Conservation (phyloP, 495 filamentous ascomycete species). For the Hypoxylon lienhwacheense region DNA sequence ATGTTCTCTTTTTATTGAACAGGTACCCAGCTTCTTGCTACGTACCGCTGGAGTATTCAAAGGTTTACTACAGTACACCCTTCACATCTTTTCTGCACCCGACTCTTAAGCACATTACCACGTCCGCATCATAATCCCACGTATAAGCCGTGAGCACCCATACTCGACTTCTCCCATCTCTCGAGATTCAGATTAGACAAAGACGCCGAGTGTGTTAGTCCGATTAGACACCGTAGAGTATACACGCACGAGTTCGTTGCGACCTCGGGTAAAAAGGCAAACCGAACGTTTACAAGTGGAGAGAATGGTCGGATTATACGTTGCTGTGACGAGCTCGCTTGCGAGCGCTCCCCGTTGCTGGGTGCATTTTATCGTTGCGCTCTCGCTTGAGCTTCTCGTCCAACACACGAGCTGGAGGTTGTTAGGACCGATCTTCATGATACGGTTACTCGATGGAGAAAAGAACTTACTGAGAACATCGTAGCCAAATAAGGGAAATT, state of each 20-base stretch:
- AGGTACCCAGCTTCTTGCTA: too few species aligned
- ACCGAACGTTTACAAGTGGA: neutral
- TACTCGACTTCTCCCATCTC: neutral
- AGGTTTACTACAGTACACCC: too few species aligned
- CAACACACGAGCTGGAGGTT: slow-evolving; percentile 53
- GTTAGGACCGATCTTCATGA: slow-evolving; percentile 20
- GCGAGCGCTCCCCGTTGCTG: slow-evolving; percentile 49
- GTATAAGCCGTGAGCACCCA: neutral
- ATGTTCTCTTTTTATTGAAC: too few species aligned
- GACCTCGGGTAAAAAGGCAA: neutral
- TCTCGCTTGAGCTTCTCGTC: slow-evolving; percentile 63
- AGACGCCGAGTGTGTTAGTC: neutral
- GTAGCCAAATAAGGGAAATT: slow-evolving; percentile 87
- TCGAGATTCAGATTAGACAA: slow-evolving; percentile 1
- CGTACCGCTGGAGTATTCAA: too few species aligned
- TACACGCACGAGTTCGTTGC: neutral
- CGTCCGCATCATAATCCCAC: too few species aligned
- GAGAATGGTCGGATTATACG: slow-evolving; percentile 12
- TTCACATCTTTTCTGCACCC: neutral
- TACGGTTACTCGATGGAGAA: neutral
- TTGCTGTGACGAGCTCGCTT: slow-evolving; percentile 56
- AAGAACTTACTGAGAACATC: slow-evolving; percentile 72
- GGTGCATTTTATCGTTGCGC: slow-evolving; percentile 56
- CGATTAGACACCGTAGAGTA: neutral
- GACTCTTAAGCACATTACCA: neutral